Conservation (phyloP, 2,329 filamentous ascomycete species). For the Trichoderma sp. region DNA sequence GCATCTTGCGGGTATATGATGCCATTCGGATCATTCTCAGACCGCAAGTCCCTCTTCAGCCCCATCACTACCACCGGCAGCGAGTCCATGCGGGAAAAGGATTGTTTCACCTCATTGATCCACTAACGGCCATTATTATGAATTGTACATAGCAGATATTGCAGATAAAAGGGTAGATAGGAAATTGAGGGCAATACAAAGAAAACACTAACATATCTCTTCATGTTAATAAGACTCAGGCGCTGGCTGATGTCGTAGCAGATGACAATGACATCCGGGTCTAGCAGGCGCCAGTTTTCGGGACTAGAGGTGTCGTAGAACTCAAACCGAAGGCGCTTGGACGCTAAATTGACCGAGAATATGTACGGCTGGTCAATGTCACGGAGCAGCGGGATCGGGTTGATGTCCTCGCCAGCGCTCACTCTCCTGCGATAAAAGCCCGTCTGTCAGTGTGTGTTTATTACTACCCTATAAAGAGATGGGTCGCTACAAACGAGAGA, state of each 20-base stretch:
- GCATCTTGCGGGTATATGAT: conserved; percentile 64
- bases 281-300: conserved; percentile 59
- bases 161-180: neutral
- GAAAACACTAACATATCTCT: conserved; percentile 50
- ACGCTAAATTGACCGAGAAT: conserved; percentile 52
- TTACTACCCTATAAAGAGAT: neutral
- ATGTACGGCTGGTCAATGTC: conserved; percentile 63
- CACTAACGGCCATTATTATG: conserved; percentile 44
- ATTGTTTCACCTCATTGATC: conserved; percentile 54
- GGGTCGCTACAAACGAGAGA: conserved; percentile 52
- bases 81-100: conserved; percentile 49
- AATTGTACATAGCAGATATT: neutral
- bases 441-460: neutral
- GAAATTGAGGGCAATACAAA: neutral
- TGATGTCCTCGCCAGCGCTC: conserved; percentile 46
- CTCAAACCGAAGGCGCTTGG: conserved; percentile 52
- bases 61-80: conserved; percentile 60
- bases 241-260: conserved; percentile 65
- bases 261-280: conserved; percentile 59
- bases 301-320: conserved; percentile 62
- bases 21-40: conserved; percentile 59
- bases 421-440: conserved; percentile 46
- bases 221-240: conserved; percentile 59
- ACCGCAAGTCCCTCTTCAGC: conserved; percentile 61
- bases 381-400: conserved; percentile 51